Conservation (phyloP, 495 filamentous ascomycete species). For the Aspergillus bridgeri region DNA sequence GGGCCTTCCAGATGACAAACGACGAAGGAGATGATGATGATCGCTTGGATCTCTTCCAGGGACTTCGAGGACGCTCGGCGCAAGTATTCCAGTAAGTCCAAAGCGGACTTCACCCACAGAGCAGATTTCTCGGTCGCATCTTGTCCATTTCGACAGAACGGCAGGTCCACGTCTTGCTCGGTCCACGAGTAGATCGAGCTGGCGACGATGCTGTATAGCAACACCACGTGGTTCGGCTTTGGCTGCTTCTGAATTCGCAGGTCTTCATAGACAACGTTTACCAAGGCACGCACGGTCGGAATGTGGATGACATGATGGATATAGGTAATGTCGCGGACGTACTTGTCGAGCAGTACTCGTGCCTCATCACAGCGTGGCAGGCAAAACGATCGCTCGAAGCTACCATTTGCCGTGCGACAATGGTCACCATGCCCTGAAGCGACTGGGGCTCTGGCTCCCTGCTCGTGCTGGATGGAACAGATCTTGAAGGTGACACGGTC, state of each 20-base stretch:
- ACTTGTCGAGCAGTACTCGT: conserved; percentile 39
- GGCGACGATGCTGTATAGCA: background rate
- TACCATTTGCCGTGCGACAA: background rate
- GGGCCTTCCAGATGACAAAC: background rate
- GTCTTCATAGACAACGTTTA: background rate
- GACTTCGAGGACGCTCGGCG: background rate
- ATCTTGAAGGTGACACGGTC: background rate
- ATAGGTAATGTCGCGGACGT: conserved; percentile 33
- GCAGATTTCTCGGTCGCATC: background rate
- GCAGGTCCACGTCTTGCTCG: background rate
- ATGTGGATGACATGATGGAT: conserved; percentile 41
- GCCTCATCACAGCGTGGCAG: conserved; percentile 33
- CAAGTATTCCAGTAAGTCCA: background rate
- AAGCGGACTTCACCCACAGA: background rate
- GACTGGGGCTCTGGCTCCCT: background rate
- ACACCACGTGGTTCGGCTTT: background rate
- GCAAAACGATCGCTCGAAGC: background rate
- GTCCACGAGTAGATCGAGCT: background rate
- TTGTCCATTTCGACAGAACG: background rate
- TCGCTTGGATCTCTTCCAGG: background rate
- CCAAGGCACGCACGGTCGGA: conserved; percentile 12
- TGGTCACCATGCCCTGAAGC: too few relatives aligned
- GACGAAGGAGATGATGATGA: background rate
- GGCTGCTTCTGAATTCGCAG: background rate
- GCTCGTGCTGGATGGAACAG: background rate